Conservation (phyloP, 1,284 basidiomycete genomes). For the Trichosporon inkin region DNA sequence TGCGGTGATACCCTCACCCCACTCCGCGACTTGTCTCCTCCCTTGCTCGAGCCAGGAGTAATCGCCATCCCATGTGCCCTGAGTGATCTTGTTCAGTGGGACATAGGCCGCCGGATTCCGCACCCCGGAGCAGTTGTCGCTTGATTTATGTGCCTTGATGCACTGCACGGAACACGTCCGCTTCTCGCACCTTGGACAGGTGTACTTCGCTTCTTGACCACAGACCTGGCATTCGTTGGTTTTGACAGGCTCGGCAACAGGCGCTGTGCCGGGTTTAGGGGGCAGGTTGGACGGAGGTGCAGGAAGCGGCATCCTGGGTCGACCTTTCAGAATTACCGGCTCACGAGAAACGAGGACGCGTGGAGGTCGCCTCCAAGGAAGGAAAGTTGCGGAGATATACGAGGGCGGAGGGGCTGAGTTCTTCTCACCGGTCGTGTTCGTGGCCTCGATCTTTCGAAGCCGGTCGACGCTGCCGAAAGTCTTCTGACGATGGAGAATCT, state of each 20-base stretch:
- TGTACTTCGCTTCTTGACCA: slow-evolving; percentile 60
- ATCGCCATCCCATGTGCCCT: slow-evolving; percentile 54
- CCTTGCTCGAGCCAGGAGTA: slow-evolving; percentile 7
- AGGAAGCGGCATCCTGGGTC: background rate
- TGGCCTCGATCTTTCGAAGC: background rate
- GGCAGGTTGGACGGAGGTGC: background rate
- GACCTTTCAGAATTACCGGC: too few relatives aligned
- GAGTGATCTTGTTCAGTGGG: slow-evolving; percentile 71
- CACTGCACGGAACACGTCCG: slow-evolving; percentile 71
- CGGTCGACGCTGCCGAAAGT: background rate
- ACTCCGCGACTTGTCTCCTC: background rate
- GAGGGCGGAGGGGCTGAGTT: background rate
- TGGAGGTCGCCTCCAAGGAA: background rate
- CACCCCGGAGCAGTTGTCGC: slow-evolving; percentile 64
- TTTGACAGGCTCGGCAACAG: background rate
- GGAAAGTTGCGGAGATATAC: too few relatives aligned
- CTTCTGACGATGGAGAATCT: background rate
- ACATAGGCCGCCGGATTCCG: slow-evolving; percentile 70
- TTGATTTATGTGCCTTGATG: slow-evolving; percentile 64
- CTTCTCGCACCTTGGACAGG: slow-evolving; percentile 68
- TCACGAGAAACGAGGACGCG: background rate
- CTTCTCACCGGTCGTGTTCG: background rate
- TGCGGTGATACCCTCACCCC: background rate
- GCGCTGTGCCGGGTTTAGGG: background rate
- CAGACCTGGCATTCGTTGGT: slow-evolving; percentile 20